These are phyloP conservation scores for Leptomonas seymouri DNA, from an alignment of 208 protist species.

Conservation along the genomic window DNA sequence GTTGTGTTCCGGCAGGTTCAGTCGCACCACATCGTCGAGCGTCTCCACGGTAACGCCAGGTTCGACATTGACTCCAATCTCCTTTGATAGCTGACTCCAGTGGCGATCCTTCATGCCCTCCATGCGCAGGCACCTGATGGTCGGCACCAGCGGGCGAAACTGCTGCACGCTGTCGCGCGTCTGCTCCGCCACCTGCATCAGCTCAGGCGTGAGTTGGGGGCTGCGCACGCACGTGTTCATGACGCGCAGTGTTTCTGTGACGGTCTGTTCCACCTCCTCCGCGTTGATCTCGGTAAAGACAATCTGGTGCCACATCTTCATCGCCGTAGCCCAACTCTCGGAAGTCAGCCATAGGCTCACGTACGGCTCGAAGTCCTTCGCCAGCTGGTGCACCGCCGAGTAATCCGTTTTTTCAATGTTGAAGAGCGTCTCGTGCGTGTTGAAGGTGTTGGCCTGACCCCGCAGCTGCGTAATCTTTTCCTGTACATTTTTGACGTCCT, in stretches of 20 bases:
- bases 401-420: slow-evolving; percentile 95
- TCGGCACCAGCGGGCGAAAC: slow-evolving; percentile 96
- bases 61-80: slow-evolving; percentile 91
- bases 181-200: slow-evolving; percentile 88
- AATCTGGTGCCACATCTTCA: slow-evolving; percentile 83
- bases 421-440: slow-evolving; percentile 95
- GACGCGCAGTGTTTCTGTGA: slow-evolving; percentile 70
- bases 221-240: slow-evolving; percentile 89
- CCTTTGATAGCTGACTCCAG: slow-evolving; percentile 94
- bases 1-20: slow-evolving; percentile 81
- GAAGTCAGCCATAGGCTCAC: slow-evolving; percentile 94
- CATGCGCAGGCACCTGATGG: slow-evolving; percentile 95
- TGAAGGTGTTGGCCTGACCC: slow-evolving; percentile 92
- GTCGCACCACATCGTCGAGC: slow-evolving; percentile 80
- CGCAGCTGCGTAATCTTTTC: slow-evolving; percentile 87
- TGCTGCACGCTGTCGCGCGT: slow-evolving; percentile 93
- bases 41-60: slow-evolving; percentile 87
- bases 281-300: slow-evolving; percentile 90
- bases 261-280: slow-evolving; percentile 90
- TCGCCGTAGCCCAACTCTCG: slow-evolving; percentile 83
- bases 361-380: slow-evolving; percentile 97
- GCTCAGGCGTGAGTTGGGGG: slow-evolving; percentile 78
- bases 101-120: slow-evolving; percentile 97
- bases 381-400: slow-evolving; percentile 78
- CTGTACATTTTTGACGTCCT: slow-evolving; percentile 83